These are phyloP conservation scores for Phoenix roebelenii DNA, from an alignment of 176 grass and related monocot species.

Conservation along the genomic window DNA sequence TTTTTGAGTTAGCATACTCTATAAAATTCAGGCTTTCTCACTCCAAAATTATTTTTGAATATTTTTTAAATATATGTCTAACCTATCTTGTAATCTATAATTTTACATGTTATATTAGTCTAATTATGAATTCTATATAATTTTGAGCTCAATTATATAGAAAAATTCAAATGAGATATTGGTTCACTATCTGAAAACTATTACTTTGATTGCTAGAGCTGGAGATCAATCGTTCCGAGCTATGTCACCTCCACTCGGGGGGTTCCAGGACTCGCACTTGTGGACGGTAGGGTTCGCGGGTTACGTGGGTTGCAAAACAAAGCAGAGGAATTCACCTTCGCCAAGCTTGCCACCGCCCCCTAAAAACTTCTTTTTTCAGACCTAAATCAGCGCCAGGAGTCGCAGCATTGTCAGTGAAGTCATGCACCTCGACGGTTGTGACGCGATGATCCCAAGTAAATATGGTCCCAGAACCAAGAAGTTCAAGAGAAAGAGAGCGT, in stretches of 20 bases:
- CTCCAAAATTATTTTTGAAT: no score
- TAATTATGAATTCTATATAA: no score
- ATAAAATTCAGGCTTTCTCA: no score
- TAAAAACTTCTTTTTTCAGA: slow-evolving; percentile 34
- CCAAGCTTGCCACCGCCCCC: slow-evolving; percentile 51
- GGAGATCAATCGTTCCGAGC: slow-evolving; percentile 1
- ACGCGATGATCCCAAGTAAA: slow-evolving; percentile 80
- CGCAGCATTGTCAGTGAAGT: slow-evolving; percentile 68
- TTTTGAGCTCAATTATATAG: no score
- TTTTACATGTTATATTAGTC: no score
- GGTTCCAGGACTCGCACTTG: slow-evolving; percentile 6
- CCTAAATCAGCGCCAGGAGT: slow-evolving; percentile 62
- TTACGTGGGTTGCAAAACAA: slow-evolving; percentile 65
- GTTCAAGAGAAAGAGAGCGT: slow-evolving; percentile 87
- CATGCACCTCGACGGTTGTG: slow-evolving; percentile 57
- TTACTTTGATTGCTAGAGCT: background rate
- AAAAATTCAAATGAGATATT: no score
- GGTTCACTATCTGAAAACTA: no score
- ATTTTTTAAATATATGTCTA: no score
- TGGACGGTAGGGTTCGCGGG: slow-evolving; percentile 54
- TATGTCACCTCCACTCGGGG: slow-evolving; percentile 35
- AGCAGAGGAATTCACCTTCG: slow-evolving; percentile 46
- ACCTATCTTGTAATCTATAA: no score
- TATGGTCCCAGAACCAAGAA: slow-evolving; percentile 24
- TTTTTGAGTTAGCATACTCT: no score